A percentile compares a stretch with the other conserved stretches of the same genome.
Conservation (phyloP, 2,329 filamentous ascomycete species). For the Exophiala bonariae region DNA sequence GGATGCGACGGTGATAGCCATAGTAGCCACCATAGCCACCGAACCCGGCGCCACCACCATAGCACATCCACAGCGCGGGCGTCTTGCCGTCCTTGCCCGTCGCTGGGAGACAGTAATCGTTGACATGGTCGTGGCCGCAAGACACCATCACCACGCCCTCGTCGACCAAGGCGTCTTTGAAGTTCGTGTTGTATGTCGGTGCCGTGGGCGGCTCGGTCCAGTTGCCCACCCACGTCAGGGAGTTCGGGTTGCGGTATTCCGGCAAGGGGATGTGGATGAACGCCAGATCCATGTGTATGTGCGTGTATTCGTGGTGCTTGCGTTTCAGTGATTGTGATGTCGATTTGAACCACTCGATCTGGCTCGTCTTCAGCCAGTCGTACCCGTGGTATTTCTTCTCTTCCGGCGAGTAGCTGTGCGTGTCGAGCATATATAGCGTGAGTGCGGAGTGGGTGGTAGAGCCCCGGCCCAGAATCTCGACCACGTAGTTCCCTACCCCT, state of each 20-base stretch:
- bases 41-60: conserved; percentile 86
- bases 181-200: conserved; percentile 86
- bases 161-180: conserved; percentile 83
- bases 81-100: conserved; percentile 49
- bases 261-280: conserved; percentile 97
- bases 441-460: conserved; percentile 82
- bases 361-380: conserved; percentile 92
- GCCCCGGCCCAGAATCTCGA: conserved; percentile 83
- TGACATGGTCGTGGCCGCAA: conserved; percentile 94
- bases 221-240: conserved; percentile 62
- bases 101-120: conserved; percentile 86
- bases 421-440: conserved; percentile 93
- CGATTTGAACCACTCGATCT: conserved; percentile 90
- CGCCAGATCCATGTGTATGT: conserved; percentile 91
- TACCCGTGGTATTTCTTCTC: conserved; percentile 88
- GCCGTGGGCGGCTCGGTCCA: conserved; percentile 86
- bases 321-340: conserved; percentile 74
- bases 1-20: conserved; percentile 77
- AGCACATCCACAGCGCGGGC: conserved; percentile 96
- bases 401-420: conserved; percentile 87
- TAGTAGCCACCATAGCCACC: conserved; percentile 93
- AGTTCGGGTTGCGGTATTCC: conserved; percentile 70
- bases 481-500: conserved; percentile 90
- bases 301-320: conserved; percentile 79
- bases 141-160: conserved; percentile 84